phyloP scores from a whole-genome alignment of 75 land plant genomes.

The Pinus albicaulis region DNA sequence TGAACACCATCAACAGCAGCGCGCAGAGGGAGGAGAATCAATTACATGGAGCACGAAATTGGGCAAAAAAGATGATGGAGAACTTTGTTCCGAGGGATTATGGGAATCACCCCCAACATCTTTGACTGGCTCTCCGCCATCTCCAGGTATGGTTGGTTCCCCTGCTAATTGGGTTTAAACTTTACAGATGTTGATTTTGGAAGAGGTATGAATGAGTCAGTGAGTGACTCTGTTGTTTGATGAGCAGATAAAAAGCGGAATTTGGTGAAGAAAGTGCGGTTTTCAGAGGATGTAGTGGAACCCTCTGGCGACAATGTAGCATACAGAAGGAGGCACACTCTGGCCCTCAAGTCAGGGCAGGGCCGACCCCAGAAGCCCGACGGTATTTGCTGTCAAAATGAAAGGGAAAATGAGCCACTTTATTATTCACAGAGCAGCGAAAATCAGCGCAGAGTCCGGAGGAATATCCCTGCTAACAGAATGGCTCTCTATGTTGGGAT shows the following conservation, averaged over 20 bases:
- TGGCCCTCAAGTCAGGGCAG: no score
- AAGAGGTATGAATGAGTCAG: neutral
- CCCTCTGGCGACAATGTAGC: conserved; percentile 3
- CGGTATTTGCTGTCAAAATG: no score
- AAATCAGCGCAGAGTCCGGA: no score
- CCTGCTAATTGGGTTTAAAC: neutral
- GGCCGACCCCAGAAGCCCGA: no score
- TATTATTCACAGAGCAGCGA: no score
- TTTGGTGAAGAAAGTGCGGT: conserved; percentile 7
- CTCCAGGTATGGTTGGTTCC: neutral
- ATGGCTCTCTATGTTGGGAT: no score
- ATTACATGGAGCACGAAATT: neutral
- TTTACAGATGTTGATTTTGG: neutral
- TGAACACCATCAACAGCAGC: neutral
- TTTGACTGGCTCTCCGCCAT: neutral
- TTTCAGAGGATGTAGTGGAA: conserved; percentile 12
- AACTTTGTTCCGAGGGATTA: neutral
- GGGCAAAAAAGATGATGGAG: neutral
- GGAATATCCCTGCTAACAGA: no score
- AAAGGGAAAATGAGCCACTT: no score
- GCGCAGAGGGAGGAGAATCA: neutral
- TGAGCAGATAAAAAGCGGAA: neutral
- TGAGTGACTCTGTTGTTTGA: neutral
- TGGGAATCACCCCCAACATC: neutral
- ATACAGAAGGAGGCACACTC: neutral